These are phyloP conservation scores for Sugiyamaella pinicola DNA, from an alignment of 1,139 yeast species.

Conservation along the genomic window DNA sequence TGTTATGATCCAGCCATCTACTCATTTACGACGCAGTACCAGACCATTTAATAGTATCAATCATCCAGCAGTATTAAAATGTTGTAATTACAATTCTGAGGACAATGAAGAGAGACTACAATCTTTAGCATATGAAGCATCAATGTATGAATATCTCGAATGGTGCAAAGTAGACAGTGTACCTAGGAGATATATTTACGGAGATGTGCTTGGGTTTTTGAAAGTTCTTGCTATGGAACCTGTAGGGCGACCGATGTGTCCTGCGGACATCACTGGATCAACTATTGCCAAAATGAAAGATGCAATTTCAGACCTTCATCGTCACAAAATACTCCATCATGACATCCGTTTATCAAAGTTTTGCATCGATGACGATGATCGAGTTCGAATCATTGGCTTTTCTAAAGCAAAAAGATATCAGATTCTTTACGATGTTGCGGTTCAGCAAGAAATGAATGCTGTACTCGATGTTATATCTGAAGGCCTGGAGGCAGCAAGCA, in stretches of 20 bases:
- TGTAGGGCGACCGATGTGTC: slow-evolving; percentile 31
- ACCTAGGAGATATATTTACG: slow-evolving; percentile 32
- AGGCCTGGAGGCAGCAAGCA: slow-evolving; percentile 16
- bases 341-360: slow-evolving; percentile 31
- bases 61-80: slow-evolving; percentile 24
- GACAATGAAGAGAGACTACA: slow-evolving; percentile 9
- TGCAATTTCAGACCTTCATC: slow-evolving; percentile 32
- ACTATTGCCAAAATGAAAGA: slow-evolving; percentile 27
- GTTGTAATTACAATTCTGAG: slow-evolving; percentile 25
- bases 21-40: not conserved
- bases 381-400: slow-evolving; percentile 32
- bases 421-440: slow-evolving; percentile 33
- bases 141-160: slow-evolving; percentile 35
- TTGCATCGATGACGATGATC: slow-evolving; percentile 30
- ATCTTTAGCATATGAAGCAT: slow-evolving; percentile 32
- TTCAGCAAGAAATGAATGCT: slow-evolving; percentile 30
- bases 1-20: slow-evolving; percentile 10
- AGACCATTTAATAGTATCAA: slow-evolving; percentile 8
- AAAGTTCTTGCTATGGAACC: slow-evolving; percentile 35
- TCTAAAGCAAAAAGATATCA: slow-evolving; percentile 31
- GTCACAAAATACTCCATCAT: slow-evolving; percentile 31
- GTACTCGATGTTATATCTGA: slow-evolving; percentile 40
- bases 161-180: slow-evolving; percentile 24
- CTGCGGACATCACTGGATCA: slow-evolving; percentile 26
- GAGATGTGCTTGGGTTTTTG: slow-evolving; percentile 32